Evolutionary conservation across 2,329 filamentous ascomycete species (phyloP).

Genomic region (Podosphaera xanthii): DNA sequence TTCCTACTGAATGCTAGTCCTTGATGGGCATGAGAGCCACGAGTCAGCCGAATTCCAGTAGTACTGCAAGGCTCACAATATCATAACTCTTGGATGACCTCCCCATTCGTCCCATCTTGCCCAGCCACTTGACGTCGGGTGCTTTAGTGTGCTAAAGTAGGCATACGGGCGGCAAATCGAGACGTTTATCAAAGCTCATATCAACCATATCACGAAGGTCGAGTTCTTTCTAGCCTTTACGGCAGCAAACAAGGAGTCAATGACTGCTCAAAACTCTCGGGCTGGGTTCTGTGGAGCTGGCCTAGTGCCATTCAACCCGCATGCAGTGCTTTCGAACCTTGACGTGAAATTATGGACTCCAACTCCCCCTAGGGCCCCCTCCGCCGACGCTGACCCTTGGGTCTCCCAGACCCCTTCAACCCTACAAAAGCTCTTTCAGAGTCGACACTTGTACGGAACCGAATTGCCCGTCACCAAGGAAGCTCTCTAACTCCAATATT

Average conservation of each 20-base stretch:
- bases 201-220: no score
- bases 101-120: no score
- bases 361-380: constrained; percentile 1
- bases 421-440: neutral
- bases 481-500: constrained; percentile 1
- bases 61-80: no score
- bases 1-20: no score
- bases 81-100: no score
- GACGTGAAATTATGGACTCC: constrained; percentile 11
- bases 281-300: constrained; percentile 15
- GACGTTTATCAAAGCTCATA: no score
- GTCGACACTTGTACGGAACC: neutral
- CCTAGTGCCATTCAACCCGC: constrained; percentile 14
- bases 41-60: no score
- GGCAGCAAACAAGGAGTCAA: constrained; percentile 9
- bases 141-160: no score
- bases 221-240: constrained; percentile 12
- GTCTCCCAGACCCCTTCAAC: neutral
- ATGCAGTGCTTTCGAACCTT: constrained; percentile 8
- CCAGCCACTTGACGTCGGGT: no score
- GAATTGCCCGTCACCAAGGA: neutral
- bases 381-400: no score
- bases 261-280: constrained; percentile 13
- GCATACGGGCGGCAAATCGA: no score
- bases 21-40: no score